Evolutionary conservation across 2,329 filamentous ascomycete genomes (phyloP), one percentile per base, ranked within the genome.

Genomic region (Talaromyces sp.): DNA sequence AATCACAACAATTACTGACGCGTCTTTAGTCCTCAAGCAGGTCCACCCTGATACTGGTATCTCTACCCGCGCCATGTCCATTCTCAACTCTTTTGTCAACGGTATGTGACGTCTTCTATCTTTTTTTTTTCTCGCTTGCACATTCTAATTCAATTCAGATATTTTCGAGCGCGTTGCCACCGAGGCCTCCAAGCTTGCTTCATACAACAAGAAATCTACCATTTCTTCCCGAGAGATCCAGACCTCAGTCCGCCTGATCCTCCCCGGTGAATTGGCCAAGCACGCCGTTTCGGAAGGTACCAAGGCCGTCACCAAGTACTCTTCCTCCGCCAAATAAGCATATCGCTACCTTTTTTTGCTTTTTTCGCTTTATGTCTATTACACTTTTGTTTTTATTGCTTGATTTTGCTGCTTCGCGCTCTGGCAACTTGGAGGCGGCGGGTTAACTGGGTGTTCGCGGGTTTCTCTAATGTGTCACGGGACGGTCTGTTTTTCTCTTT

Each of bases 171-270:
- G 95, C 75, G 94, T 99, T 74, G 95, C 95, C 71, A 97, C 95
- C 66, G 95, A 99, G 84, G 95, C 95, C 61, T 97, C 92, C 80
- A 99, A 99, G 90, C 90, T 99, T 68, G 95, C 95, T 73, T 95
- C 95, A 70, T 99, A 99, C 88, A 99, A 99, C 90, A 99, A 98
- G 91, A 99, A 99, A 88, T 98, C 94, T 60, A 99, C 95, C 80
- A 99, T 99, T 84, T 98, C 94, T 63, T 98, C 95, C 73, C 91
- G 95, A 78, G 95, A 99, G 85, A 99, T 99, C 79, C 95, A 99
- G 88, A 99, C 95, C 74, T 97, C 95, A 56, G 95, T 99, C 74
- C 91, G 95, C 73, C 89, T 99, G 69, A 99, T 99, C 83, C 90
- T 99, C 63, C 95, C 95, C 56, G 95, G 95, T 85, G 95, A 99